Evolutionary conservation across 305 asterid genomes (phyloP).

Genomic region (Fraxinus paxiana): DNA sequence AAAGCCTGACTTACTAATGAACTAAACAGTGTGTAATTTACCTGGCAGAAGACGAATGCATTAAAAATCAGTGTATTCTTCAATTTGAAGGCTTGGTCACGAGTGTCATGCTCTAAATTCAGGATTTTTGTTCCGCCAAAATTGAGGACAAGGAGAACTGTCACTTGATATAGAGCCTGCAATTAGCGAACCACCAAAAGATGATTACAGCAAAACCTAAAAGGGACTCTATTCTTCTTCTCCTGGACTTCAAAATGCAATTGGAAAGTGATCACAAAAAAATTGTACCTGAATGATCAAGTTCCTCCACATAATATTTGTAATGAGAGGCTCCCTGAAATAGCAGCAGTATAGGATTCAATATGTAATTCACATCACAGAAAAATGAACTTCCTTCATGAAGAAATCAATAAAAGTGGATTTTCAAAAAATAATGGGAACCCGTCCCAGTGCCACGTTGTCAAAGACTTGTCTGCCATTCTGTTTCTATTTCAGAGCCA

Average conservation of each 20-base stretch:
- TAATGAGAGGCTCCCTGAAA: conserved; percentile 89
- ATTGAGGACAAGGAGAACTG: conserved; percentile 74
- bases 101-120: conserved; percentile 41
- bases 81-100: conserved; percentile 51
- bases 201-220: not conserved
- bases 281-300: conserved; percentile 66
- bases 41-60: conserved; percentile 87
- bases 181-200: conserved; percentile 22
- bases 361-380: not conserved
- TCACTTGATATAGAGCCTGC: conserved; percentile 91
- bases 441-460: not conserved
- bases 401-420: not conserved
- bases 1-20: not conserved
- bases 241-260: not conserved
- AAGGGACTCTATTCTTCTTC: not conserved
- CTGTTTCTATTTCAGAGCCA: not conserved
- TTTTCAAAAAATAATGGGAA: not conserved
- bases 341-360: not conserved
- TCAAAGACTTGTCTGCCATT: not conserved
- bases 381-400: not conserved
- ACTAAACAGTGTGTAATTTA: conserved; percentile 20
- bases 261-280: not conserved
- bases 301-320: conserved; percentile 98
- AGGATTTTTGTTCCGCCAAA: conserved; percentile 64
- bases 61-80: conserved; percentile 83